These are phyloP conservation scores for Verticillium nubilum DNA, from an alignment of 2,329 filamentous ascomycete genomes.

Conservation along the genomic window DNA sequence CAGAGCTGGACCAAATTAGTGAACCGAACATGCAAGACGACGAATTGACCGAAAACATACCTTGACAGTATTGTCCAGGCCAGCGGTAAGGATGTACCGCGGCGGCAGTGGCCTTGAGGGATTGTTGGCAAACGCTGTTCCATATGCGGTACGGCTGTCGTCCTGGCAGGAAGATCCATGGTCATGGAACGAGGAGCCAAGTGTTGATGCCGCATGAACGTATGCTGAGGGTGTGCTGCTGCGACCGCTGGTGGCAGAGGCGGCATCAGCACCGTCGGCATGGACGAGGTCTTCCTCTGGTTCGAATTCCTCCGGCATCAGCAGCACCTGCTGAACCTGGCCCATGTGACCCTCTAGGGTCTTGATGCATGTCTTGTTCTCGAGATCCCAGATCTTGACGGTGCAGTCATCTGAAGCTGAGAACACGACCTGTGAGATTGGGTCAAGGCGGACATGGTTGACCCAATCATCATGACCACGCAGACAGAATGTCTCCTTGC, in stretches of 20 bases:
- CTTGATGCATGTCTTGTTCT: constrained; percentile 69
- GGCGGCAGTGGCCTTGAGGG: constrained; percentile 66
- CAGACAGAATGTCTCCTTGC: constrained; percentile 72
- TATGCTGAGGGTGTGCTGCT: constrained; percentile 31
- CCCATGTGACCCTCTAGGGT: constrained; percentile 86
- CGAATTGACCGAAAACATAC: neutral
- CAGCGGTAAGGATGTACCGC: constrained; percentile 88
- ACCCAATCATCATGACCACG: constrained; percentile 91
- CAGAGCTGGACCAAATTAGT: constrained; percentile 58
- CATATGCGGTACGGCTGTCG: constrained; percentile 51
- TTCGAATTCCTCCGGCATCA: constrained; percentile 83
- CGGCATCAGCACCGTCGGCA: constrained; percentile 47
- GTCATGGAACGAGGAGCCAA: constrained; percentile 13
- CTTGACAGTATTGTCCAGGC: constrained; percentile 77
- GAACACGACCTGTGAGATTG: constrained; percentile 75
- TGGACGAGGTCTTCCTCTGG: constrained; percentile 62
- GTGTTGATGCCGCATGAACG: constrained; percentile 12
- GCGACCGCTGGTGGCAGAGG: constrained; percentile 42
- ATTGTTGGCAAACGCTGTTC: constrained; percentile 56
- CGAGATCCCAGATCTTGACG: constrained; percentile 88
- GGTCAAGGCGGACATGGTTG: constrained; percentile 88
- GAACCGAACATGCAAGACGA: neutral
- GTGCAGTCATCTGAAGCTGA: constrained; percentile 93
- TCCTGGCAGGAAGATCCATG: constrained; percentile 11
- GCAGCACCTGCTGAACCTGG: constrained; percentile 86